Evolutionary conservation across 129 eudicot genomes (phyloP).

Genomic region (Tagetes patula): DNA sequence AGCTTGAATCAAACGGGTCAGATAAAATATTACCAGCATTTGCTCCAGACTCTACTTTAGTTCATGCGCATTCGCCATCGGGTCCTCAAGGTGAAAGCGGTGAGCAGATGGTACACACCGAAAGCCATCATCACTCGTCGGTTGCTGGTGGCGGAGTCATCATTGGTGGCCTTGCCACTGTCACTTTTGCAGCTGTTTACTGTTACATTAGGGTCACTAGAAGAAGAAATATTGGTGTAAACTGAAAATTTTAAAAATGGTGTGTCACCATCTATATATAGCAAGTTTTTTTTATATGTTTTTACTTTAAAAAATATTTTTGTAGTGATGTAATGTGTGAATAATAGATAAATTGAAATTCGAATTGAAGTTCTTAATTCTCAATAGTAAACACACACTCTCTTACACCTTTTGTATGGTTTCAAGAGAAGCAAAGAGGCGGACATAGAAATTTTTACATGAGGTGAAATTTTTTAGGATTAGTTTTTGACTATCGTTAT

Average conservation of each 20-base stretch:
- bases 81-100: neutral
- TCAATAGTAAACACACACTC: too few species aligned
- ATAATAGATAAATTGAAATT: constrained; percentile 11
- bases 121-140: constrained; percentile 43
- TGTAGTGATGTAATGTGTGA: constrained; percentile 23
- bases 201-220: constrained; percentile 70
- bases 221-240: constrained; percentile 28
- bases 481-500: too few species aligned
- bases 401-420: too few species aligned
- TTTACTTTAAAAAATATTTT: neutral
- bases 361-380: neutral
- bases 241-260: constrained; percentile 24
- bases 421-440: too few species aligned
- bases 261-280: too few species aligned
- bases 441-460: too few species aligned
- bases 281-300: neutral
- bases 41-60: constrained; percentile 18
- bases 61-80: constrained; percentile 28
- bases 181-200: constrained; percentile 62
- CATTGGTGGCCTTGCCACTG: constrained; percentile 62
- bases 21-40: neutral
- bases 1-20: neutral
- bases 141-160: constrained; percentile 65
- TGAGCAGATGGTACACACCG: constrained; percentile 3
- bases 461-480: too few species aligned